Base-by-base conservation (phyloP, 2,329 filamentous ascomycete species). In the Colletotrichum paranaense region DNA sequence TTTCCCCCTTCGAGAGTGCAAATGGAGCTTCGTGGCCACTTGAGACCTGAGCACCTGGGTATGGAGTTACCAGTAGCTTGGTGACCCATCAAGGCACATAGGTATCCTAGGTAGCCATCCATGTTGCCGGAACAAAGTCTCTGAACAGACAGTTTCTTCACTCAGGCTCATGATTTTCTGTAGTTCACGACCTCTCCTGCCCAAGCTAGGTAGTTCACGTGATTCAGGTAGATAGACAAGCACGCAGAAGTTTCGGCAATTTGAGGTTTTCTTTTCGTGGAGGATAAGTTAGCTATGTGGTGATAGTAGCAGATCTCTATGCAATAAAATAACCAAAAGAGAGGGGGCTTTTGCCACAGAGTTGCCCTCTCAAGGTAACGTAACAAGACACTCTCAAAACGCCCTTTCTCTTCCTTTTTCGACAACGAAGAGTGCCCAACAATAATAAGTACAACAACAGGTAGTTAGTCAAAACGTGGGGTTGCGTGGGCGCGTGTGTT, bases 371-470 rank as follows among this genome's bases (percentile, higher is more conserved):
- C 42, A 4, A 11, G 4, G 32, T 28, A 35, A 65, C 30, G 57
- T 62, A 26, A 70, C 55, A 59, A 22, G 58, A 42, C n/a, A 69
- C 46, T 42, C 55, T 55, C 30, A 24, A 60, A 71, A 71, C 68
- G 68, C 68, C 68, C 22, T 52, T 62, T 62, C 42, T 60, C 32
- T 60, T 35, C 32, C 11, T 42, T n/a, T 60, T 16, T 35, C 4
- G 30, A 62, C 11, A 26, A 65, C 32, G 46, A 49, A 58, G 42
- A 49, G 42, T 49, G 42, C 26, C 24, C 35, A 57, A 49, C 56
- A 67, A 53, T 67, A 62, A 38, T 62, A 67, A 46, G 60, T 71
- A 71, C 46, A 71, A n/a, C 24, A 64, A n/a, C 42, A 65, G 62
- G 26, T 30, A 12, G 62, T 14, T 32, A 49, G 42, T 49, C 42